Conservation (phyloP, 2,329 filamentous ascomycete genomes). For the Eurotiales sp. region DNA sequence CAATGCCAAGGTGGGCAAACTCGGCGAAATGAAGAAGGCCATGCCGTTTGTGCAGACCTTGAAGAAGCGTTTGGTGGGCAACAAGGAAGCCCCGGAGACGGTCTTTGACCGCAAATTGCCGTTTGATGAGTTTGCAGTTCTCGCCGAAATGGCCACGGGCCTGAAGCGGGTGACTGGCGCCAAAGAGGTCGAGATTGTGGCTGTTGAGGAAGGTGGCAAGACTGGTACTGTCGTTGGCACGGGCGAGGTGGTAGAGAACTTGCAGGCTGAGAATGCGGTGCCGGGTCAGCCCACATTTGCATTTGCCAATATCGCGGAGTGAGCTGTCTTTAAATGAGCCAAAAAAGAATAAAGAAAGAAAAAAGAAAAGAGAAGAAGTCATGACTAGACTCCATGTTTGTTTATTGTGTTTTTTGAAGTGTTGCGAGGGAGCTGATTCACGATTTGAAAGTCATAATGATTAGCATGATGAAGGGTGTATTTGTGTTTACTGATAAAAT, state of each 20-base stretch:
- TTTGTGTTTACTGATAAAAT: too few relatives aligned
- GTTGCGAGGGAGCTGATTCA: too few relatives aligned
- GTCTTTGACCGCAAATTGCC: constrained; percentile 81
- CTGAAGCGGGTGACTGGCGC: constrained; percentile 73
- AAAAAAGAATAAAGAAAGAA: too few relatives aligned
- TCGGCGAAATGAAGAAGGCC: constrained; percentile 83
- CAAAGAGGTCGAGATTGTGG: constrained; percentile 66
- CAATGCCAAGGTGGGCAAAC: constrained; percentile 72
- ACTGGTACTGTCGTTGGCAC: constrained; percentile 41
- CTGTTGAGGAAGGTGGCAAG: constrained; percentile 59
- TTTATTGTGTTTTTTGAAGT: too few relatives aligned
- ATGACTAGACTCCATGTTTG: too few relatives aligned
- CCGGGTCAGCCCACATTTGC: constrained; percentile 78
- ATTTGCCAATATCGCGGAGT: constrained; percentile 72
- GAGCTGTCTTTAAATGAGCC: too few relatives aligned
- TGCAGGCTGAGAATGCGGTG: constrained; percentile 70
- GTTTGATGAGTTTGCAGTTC: constrained; percentile 77
- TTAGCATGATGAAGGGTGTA: too few relatives aligned
- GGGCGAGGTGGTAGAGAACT: constrained; percentile 54
- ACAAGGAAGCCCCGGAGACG: constrained; percentile 60
- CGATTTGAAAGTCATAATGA: too few relatives aligned
- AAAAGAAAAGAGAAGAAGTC: too few relatives aligned
- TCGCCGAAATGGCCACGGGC: constrained; percentile 73
- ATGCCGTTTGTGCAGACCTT: constrained; percentile 93
- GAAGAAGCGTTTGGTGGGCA: constrained; percentile 72